A percentile compares a stretch with the other conserved stretches of the same genome.
phyloP scores from a whole-genome alignment of 371 early-diverging fungal genomes.

The Entomophthora muscae region DNA sequence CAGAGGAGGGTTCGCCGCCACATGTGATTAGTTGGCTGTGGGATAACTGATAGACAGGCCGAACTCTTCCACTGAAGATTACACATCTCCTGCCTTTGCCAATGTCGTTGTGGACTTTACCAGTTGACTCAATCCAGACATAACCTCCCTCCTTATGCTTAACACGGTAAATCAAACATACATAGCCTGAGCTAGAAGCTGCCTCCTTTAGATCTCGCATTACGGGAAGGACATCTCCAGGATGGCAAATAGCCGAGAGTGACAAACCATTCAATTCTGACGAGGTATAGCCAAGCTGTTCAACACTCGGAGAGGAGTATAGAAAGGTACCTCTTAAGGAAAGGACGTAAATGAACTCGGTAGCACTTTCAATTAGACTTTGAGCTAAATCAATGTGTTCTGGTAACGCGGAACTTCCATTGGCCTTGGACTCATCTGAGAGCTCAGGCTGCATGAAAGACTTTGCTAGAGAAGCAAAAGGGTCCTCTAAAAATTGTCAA shows the following conservation, averaged over 20 bases:
- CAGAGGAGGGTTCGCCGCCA: conserved; percentile 9
- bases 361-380: conserved; percentile 19
- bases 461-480: background rate
- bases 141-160: conserved; percentile 31
- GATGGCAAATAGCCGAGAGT: conserved; percentile 35
- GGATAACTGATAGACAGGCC: conserved; percentile 20
- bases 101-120: conserved; percentile 30
- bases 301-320: conserved; percentile 26
- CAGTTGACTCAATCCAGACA: conserved; percentile 39
- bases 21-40: conserved; percentile 13
- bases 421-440: background rate
- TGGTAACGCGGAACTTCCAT: background rate
- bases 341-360: conserved; percentile 38
- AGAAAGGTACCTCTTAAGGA: conserved; percentile 44
- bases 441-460: conserved; percentile 10
- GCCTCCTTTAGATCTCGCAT: conserved; percentile 38
- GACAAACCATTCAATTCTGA: conserved; percentile 30
- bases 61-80: conserved; percentile 31
- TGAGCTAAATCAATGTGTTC: conserved; percentile 15
- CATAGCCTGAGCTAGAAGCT: conserved; percentile 15
- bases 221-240: conserved; percentile 36
- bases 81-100: conserved; percentile 39
- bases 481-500: background rate
- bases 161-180: conserved; percentile 35
- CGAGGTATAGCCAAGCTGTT: conserved; percentile 25